A percentile compares a stretch with the other conserved stretches of the same genome.
Evolutionary conservation across 352 stramenopile species (phyloP).

Genomic region (Phytopythium aichiense): DNA sequence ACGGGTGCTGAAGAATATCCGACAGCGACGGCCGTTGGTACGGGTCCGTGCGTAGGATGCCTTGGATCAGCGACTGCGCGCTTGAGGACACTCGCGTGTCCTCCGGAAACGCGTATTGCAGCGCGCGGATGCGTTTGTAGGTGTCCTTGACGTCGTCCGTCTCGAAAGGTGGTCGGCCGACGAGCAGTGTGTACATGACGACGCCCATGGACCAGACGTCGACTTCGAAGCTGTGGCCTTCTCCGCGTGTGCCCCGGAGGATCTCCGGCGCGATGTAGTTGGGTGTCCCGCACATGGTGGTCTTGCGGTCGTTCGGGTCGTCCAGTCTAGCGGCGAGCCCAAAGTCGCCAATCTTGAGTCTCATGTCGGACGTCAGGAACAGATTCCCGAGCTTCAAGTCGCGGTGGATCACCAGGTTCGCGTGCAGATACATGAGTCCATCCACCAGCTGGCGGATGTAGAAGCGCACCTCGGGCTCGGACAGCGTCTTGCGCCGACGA

Average conservation of each 20-base stretch:
- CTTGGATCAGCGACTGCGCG: conserved; percentile 69
- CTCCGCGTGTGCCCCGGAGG: conserved; percentile 82
- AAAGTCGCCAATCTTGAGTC: conserved; percentile 97
- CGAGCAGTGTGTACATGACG: conserved; percentile 96
- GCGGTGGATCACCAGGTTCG: conserved; percentile 94
- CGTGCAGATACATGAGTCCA: conserved; percentile 94
- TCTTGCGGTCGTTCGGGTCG: conserved; percentile 90
- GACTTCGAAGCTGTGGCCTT: conserved; percentile 97
- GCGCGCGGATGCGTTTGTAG: conserved; percentile 96
- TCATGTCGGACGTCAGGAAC: conserved; percentile 94
- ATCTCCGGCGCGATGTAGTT: conserved; percentile 95
- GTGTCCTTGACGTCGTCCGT: conserved; percentile 97
- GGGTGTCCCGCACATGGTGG: conserved; percentile 94
- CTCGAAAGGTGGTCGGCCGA: conserved; percentile 97
- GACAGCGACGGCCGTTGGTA: conserved; percentile 60
- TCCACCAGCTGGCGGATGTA: conserved; percentile 92
- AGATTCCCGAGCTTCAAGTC: conserved; percentile 98
- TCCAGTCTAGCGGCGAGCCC: conserved; percentile 87
- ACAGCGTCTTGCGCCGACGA: conserved; percentile 92
- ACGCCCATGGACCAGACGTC: conserved; percentile 98
- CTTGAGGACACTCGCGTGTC: conserved; percentile 80
- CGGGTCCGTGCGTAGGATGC: conserved; percentile 72
- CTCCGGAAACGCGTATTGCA: conserved; percentile 95
- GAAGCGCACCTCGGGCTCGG: conserved; percentile 93
- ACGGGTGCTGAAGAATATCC: conserved; percentile 78